A percentile compares a stretch with the other conserved stretches of the same genome.
Evolutionary conservation across 169 alveolate species (phyloP).

Genomic region (Plasmodium cynomolgi): DNA sequence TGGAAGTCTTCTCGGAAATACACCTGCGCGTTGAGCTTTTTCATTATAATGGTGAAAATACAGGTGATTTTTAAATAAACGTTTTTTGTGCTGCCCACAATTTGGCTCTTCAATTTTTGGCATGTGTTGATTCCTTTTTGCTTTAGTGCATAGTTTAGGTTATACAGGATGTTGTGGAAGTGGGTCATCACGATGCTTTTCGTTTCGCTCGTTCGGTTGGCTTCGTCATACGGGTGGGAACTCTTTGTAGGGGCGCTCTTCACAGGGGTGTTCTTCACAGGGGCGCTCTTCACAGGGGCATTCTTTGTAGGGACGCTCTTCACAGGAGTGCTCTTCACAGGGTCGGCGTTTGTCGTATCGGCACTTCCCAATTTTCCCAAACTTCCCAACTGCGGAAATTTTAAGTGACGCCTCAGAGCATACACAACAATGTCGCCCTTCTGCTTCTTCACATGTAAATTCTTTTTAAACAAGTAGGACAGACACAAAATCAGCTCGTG

Average conservation of each 20-base stretch:
- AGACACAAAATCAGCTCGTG: constrained; percentile 16
- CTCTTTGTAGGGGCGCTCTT: not conserved
- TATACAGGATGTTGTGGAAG: constrained; percentile 38
- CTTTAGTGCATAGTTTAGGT: constrained; percentile 27
- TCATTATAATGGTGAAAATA: constrained; percentile 26
- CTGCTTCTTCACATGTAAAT: constrained; percentile 24
- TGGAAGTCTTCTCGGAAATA: not conserved
- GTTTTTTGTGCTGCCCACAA: constrained; percentile 11
- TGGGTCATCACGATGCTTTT: not conserved
- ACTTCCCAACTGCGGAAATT: not conserved
- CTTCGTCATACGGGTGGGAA: not conserved
- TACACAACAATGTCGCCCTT: constrained; percentile 21
- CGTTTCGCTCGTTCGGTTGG: not conserved
- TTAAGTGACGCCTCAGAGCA: constrained; percentile 3
- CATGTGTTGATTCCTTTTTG: constrained; percentile 40
- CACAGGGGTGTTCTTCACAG: too few species aligned
- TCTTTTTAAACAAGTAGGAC: constrained; percentile 14
- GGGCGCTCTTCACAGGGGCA: not conserved
- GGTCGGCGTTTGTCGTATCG: not conserved
- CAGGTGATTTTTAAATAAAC: constrained; percentile 29
- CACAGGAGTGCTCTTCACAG: too few species aligned
- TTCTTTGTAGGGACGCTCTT: not conserved
- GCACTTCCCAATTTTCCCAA: not conserved
- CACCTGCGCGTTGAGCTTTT: constrained; percentile 7
- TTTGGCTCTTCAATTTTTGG: constrained; percentile 26